These are phyloP conservation scores for Candida buenavistaensis DNA, from an alignment of 1,139 yeast species.

Conservation along the genomic window DNA sequence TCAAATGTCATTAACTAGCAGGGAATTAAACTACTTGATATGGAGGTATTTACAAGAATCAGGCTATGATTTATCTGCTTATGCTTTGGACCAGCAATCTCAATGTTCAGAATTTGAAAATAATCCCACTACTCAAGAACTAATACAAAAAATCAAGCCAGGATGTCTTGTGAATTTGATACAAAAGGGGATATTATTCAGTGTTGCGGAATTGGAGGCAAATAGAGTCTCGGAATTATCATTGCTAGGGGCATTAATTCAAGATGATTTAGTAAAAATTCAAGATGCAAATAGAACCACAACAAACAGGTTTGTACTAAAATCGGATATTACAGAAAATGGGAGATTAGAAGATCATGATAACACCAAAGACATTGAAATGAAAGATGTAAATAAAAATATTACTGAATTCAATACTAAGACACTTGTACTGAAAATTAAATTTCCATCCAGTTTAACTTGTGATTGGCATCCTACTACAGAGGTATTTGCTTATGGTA, in stretches of 20 bases:
- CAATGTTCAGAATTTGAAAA: slow-evolving; percentile 59
- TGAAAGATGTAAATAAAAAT: slow-evolving; percentile 8
- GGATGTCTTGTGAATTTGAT: slow-evolving; percentile 81
- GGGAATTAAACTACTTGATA: slow-evolving; percentile 83
- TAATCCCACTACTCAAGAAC: slow-evolving; percentile 35
- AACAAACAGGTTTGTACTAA: slow-evolving; percentile 15
- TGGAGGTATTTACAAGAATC: slow-evolving; percentile 94
- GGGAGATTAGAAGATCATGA: slow-evolving; percentile 10
- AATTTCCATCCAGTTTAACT: slow-evolving; percentile 30
- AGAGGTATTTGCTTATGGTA: slow-evolving; percentile 41
- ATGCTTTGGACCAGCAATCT: slow-evolving; percentile 78
- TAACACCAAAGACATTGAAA: slow-evolving; percentile 16
- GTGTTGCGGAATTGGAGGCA: slow-evolving; percentile 34
- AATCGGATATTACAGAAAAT: slow-evolving; percentile 17
- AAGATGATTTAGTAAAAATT: slow-evolving; percentile 19
- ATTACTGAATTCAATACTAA: slow-evolving; percentile 22
- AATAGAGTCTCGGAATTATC: slow-evolving; percentile 22
- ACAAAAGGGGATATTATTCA: slow-evolving; percentile 81
- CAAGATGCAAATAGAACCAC: slow-evolving; percentile 10
- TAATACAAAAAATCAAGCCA: slow-evolving; percentile 51
- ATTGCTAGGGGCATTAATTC: slow-evolving; percentile 32
- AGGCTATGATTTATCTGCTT: slow-evolving; percentile 78
- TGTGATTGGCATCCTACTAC: slow-evolving; percentile 43
- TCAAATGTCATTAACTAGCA: slow-evolving; percentile 76
- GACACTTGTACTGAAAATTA: slow-evolving; percentile 21